Percentiles rank a stretch among this genome's conserved stretches.
Conservation (phyloP, 345 rosid genomes). For the Crucihimalaya himalaica region DNA sequence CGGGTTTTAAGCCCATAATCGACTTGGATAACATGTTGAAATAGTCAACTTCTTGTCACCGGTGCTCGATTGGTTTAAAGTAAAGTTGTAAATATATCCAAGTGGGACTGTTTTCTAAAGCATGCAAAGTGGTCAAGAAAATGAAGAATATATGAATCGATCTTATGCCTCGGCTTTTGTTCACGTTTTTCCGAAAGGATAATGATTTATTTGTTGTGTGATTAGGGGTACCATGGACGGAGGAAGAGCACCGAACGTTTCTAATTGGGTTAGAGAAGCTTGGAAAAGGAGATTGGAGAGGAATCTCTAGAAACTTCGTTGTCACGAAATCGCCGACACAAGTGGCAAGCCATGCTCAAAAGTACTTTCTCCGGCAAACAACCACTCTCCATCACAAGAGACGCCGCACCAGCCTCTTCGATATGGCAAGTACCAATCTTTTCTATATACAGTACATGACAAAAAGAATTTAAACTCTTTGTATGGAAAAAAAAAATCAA, state of each 20-base stretch:
- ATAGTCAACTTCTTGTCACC: neutral
- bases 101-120: neutral
- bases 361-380: constrained; percentile 66
- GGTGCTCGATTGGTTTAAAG: neutral
- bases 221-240: constrained; percentile 81
- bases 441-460: neutral
- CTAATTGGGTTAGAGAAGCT: constrained; percentile 67
- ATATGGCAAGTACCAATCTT: constrained; percentile 47
- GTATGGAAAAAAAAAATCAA: neutral
- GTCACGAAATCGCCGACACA: constrained; percentile 80
- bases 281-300: constrained; percentile 87
- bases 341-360: constrained; percentile 88
- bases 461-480: neutral
- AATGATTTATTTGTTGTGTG: neutral
- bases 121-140: neutral
- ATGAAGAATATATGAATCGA: neutral
- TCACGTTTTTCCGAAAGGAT: neutral
- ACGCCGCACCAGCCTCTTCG: constrained; percentile 75
- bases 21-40: neutral
- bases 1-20: neutral
- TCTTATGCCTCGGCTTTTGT: neutral
- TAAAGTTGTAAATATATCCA: neutral
- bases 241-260: constrained; percentile 69
- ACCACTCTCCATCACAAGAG: constrained; percentile 60
- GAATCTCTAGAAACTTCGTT: constrained; percentile 73